Evolutionary conservation across 306 rosid species (phyloP).

Genomic region (Aeschynomene evenia): DNA sequence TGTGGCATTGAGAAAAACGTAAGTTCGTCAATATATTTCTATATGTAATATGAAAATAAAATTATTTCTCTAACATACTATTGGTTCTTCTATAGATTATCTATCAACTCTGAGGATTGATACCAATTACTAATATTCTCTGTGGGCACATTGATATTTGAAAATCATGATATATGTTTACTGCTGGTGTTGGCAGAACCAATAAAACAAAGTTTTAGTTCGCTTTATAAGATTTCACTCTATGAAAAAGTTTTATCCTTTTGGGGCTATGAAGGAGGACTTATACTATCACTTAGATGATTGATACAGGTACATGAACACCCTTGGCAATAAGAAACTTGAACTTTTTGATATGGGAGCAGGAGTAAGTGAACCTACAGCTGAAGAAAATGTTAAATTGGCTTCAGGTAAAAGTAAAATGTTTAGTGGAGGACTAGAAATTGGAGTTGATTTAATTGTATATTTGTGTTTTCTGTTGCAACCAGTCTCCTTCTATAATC

Average conservation of each 20-base stretch:
- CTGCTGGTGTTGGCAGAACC: conserved; percentile 15
- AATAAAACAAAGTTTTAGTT: conserved; percentile 15
- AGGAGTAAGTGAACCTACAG: conserved; percentile 78
- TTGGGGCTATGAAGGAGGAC: conserved; percentile 23
- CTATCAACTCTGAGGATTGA: not conserved
- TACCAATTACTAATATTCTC: conserved; percentile 5
- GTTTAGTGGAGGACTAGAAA: conserved; percentile 18
- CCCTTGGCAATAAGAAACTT: conserved; percentile 85
- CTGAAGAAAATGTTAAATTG: conserved; percentile 74
- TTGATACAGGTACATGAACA: conserved; percentile 81
- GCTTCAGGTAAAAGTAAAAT: conserved; percentile 89
- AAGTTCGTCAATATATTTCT: conserved; percentile 40
- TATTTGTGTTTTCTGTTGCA: conserved; percentile 8
- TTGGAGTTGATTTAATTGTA: conserved; percentile 10
- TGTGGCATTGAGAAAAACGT: conserved; percentile 96
- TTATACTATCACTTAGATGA: conserved; percentile 27
- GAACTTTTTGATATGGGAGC: conserved; percentile 96
- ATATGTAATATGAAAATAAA: not conserved
- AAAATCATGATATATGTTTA: not conserved
- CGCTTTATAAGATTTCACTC: not conserved
- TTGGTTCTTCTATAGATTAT: conserved; percentile 11
- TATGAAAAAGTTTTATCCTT: not conserved
- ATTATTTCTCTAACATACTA: conserved; percentile 3
- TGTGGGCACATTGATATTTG: not conserved
- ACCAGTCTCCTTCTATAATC: conserved; percentile 4